A percentile compares a stretch with the other conserved stretches of the same genome.
Evolutionary conservation across 202 grass and related monocot species (phyloP).

Genomic region (Sporobolus alterniflorus): DNA sequence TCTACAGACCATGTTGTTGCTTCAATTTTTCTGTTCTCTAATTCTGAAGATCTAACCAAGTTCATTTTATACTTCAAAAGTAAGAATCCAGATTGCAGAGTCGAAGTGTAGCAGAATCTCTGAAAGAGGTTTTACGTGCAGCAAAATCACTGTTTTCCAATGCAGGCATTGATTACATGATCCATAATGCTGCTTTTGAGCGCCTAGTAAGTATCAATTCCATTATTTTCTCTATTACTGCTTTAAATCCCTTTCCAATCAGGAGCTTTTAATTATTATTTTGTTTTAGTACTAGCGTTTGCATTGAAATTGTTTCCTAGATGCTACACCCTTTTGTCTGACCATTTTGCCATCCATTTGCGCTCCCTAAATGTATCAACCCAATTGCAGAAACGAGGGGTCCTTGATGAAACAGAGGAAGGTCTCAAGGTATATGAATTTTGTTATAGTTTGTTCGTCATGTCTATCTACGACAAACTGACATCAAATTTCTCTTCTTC

Average conservation of each 20-base stretch:
- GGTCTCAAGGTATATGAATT: conserved; percentile 65
- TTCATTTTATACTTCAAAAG: conserved; percentile 47
- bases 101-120: conserved; percentile 79
- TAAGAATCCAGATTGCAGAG: conserved; percentile 59
- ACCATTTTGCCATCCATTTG: not conserved
- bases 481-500: conserved; percentile 25
- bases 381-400: conserved; percentile 72
- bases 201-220: conserved; percentile 67
- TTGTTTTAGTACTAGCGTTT: not conserved
- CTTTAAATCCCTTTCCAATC: not conserved
- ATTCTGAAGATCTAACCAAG: conserved; percentile 4
- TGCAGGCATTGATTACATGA: conserved; percentile 91
- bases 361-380: conserved; percentile 31
- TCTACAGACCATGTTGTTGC: not conserved
- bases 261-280: not conserved
- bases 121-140: conserved; percentile 65
- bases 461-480: conserved; percentile 9
- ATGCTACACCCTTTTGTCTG: not conserved
- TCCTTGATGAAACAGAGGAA: conserved; percentile 85
- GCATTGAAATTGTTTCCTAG: not conserved
- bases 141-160: conserved; percentile 91
- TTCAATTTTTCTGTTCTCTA: conserved; percentile 7
- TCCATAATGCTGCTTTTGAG: conserved; percentile 97
- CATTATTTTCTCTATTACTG: conserved; percentile 3
- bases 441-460: conserved; percentile 18